Conservation (phyloP, 768 basidiomycete genomes). For the Amanita thiersii region DNA sequence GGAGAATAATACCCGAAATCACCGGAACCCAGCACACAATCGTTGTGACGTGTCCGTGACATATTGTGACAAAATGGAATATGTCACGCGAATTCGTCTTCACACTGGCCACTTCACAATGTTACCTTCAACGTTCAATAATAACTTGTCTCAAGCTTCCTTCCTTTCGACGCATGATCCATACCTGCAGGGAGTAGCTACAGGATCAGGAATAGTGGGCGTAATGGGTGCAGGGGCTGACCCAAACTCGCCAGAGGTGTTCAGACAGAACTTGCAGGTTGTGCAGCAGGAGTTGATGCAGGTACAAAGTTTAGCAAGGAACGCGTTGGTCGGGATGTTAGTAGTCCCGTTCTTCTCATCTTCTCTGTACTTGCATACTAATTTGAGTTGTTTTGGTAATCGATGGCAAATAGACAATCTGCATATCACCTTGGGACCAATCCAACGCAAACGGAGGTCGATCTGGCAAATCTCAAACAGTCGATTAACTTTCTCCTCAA, state of each 20-base stretch:
- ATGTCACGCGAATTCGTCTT: background rate
- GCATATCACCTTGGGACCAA: constrained; percentile 51
- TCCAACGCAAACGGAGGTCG: constrained; percentile 49
- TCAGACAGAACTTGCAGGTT: constrained; percentile 48
- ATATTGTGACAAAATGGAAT: background rate
- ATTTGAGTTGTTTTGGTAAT: background rate
- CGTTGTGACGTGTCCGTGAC: background rate
- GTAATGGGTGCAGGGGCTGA: constrained; percentile 33
- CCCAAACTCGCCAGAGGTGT: constrained; percentile 51
- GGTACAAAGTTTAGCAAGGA: constrained; percentile 40
- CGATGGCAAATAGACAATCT: constrained; percentile 33
- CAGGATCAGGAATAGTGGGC: too few relatives aligned
- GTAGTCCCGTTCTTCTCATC: constrained; percentile 13
- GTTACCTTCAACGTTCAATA: background rate
- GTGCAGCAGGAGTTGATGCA: constrained; percentile 40
- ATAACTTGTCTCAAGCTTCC: too few relatives aligned
- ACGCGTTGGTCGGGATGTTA: constrained; percentile 46
- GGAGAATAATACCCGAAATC: too few relatives aligned
- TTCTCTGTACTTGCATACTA: too few relatives aligned
- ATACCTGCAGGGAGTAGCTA: too few relatives aligned
- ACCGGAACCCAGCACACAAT: too few relatives aligned
- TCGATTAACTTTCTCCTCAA: constrained; percentile 37
- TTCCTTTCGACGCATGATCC: too few relatives aligned
- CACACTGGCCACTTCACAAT: background rate
- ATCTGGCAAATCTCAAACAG: constrained; percentile 44